phyloP scores from a whole-genome alignment of 352 stramenopile species.

The Globisporangium splendens region DNA sequence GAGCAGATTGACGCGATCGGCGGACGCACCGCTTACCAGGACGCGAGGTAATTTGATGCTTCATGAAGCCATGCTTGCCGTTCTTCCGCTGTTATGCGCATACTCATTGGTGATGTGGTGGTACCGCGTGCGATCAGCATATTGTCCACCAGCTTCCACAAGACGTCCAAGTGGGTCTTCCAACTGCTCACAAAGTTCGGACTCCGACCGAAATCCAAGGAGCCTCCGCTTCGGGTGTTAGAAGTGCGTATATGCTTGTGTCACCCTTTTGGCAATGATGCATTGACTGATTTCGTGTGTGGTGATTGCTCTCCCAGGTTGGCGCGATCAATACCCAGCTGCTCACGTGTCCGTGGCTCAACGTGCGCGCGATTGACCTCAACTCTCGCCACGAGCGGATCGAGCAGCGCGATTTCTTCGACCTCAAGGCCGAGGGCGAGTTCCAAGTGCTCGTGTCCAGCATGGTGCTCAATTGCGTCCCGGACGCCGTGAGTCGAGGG shows the following conservation, averaged over 20 bases:
- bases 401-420: conserved; percentile 92
- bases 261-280: neutral
- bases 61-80: neutral
- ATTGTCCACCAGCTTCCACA: conserved; percentile 92
- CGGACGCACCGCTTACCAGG: conserved; percentile 92
- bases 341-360: conserved; percentile 89
- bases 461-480: conserved; percentile 97
- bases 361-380: conserved; percentile 95
- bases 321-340: conserved; percentile 97
- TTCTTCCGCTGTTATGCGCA: conserved; percentile 1
- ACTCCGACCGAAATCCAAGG: conserved; percentile 65
- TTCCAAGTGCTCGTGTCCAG: conserved; percentile 93
- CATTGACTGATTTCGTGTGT: conserved; percentile 19
- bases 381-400: conserved; percentile 89
- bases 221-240: conserved; percentile 49
- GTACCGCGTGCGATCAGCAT: conserved; percentile 45
- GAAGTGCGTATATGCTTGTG: conserved; percentile 33
- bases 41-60: conserved; percentile 47
- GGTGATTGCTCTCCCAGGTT: conserved; percentile 81
- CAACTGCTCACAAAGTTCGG: conserved; percentile 82
- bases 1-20: conserved; percentile 81
- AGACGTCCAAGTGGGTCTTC: conserved; percentile 95
- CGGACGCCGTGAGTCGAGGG: conserved; percentile 77
- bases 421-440: conserved; percentile 48
- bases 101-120: neutral